Evolutionary conservation across 192 early-diverging fungal species (phyloP).

Genomic region (Coemansia sp.): DNA sequence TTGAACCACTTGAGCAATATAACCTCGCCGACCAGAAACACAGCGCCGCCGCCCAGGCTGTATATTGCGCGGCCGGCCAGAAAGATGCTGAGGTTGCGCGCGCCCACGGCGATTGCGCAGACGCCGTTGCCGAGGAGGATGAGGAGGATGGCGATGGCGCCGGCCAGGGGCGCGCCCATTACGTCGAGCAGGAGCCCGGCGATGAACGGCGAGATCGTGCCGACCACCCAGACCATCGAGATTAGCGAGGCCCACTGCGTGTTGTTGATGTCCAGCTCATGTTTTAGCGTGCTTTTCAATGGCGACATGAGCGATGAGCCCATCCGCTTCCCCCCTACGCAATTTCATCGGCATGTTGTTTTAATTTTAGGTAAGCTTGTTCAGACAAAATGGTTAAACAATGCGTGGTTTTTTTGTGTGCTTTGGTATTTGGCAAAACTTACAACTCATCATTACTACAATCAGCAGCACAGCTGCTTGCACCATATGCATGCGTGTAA

Average conservation of each 20-base stretch:
- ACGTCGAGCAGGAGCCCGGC: constrained; percentile 55
- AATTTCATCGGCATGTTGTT: too few species aligned
- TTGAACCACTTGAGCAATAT: constrained; percentile 57
- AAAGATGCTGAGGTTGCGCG: constrained; percentile 31
- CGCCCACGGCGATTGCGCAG: constrained; percentile 38
- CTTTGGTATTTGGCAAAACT: too few species aligned
- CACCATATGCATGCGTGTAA: constrained; percentile 45
- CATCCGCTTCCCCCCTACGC: constrained; percentile 53
- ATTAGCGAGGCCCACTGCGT: constrained; percentile 54
- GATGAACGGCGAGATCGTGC: constrained; percentile 50
- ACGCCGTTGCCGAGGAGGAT: constrained; percentile 46
- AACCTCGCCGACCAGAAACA: constrained; percentile 53
- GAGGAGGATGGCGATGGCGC: constrained; percentile 33
- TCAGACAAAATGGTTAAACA: too few species aligned
- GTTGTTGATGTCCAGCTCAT: constrained; percentile 52
- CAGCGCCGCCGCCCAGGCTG: constrained; percentile 47
- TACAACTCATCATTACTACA: constrained; percentile 52
- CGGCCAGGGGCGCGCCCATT: constrained; percentile 49
- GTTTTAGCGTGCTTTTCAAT: constrained; percentile 53
- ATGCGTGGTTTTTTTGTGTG: too few species aligned
- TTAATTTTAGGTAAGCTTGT: too few species aligned
- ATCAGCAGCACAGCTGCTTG: constrained; percentile 44
- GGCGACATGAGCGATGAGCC: constrained; percentile 50
- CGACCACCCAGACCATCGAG: constrained; percentile 52
- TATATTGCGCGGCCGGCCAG: constrained; percentile 50